These are phyloP conservation scores for Boechera stricta DNA, from an alignment of 345 rosid species.

Conservation along the genomic window DNA sequence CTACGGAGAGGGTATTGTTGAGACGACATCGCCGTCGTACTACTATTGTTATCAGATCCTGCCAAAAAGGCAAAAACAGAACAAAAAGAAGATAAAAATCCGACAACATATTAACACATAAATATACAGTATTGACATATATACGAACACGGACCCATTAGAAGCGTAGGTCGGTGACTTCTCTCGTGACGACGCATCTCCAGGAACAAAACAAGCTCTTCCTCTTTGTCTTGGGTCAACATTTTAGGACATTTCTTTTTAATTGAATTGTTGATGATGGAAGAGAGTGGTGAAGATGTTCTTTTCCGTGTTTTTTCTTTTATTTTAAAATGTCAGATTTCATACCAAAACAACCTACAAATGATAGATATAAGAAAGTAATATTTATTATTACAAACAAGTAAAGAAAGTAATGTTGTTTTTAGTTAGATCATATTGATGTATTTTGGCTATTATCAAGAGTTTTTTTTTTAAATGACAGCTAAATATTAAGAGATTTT, in stretches of 20 bases:
- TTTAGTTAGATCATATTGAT: neutral
- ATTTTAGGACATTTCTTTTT: neutral
- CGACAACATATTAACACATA: neutral
- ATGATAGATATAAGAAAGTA: neutral
- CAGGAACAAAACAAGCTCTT: slow-evolving; percentile 73
- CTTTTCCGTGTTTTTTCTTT: slow-evolving; percentile 1
- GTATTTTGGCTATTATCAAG: neutral
- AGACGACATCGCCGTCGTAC: slow-evolving; percentile 44
- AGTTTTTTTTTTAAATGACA: neutral
- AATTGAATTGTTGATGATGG: slow-evolving; percentile 7
- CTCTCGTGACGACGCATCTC: slow-evolving; percentile 67
- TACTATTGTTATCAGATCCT: slow-evolving; percentile 45
- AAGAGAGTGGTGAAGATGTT: slow-evolving; percentile 43
- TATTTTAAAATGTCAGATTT: slow-evolving; percentile 8
- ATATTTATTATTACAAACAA: neutral
- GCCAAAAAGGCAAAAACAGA: slow-evolving; percentile 2
- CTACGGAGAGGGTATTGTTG: slow-evolving; percentile 45
- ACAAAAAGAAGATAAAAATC: neutral
- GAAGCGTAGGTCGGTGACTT: slow-evolving; percentile 44
- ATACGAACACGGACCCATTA: slow-evolving; percentile 6
- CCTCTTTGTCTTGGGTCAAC: slow-evolving; percentile 71
- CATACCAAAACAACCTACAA: slow-evolving; percentile 1
- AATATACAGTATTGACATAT: neutral
- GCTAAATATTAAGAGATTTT: neutral
- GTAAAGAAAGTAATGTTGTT: neutral